Conservation (phyloP, 2,329 filamentous ascomycete genomes). For the Penicillium capsulatum region DNA sequence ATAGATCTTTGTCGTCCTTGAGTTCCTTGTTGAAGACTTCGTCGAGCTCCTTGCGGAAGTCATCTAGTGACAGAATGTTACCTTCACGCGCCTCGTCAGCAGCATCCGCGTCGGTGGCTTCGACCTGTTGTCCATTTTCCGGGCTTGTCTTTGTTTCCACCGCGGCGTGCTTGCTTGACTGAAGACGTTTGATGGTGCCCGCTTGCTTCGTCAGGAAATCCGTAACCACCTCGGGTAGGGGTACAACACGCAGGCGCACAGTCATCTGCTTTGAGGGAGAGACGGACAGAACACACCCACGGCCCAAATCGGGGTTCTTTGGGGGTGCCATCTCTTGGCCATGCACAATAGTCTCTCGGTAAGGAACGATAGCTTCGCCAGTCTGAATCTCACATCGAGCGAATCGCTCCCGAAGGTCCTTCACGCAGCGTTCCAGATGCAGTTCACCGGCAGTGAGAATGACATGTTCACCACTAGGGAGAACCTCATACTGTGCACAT, state of each 20-base stretch:
- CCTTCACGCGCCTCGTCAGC: conserved; percentile 54
- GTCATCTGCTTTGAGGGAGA: conserved; percentile 85
- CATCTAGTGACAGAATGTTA: conserved; percentile 63
- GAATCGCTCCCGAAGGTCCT: conserved; percentile 87
- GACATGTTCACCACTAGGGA: conserved; percentile 90
- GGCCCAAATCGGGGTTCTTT: conserved; percentile 76
- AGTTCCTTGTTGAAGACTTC: conserved; percentile 60
- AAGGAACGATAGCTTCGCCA: conserved; percentile 90
- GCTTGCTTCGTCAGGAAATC: conserved; percentile 80
- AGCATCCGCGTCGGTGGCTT: conserved; percentile 51
- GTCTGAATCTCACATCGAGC: conserved; percentile 92
- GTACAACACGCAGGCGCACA: conserved; percentile 70
- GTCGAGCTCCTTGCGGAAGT: conserved; percentile 72
- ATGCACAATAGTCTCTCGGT: conserved; percentile 83
- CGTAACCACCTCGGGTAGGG: conserved; percentile 72
- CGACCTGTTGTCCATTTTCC: too few species aligned
- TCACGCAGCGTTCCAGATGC: conserved; percentile 88
- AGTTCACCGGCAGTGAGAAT: conserved; percentile 89
- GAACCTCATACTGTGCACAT: conserved; percentile 91
- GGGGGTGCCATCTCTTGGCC: conserved; percentile 89
- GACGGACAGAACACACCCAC: conserved; percentile 69
- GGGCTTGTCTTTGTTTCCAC: conserved; percentile 41
- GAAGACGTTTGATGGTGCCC: conserved; percentile 72
- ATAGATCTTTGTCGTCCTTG: conserved; percentile 70
- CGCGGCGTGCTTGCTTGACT: conserved; percentile 62